phyloP scores from a whole-genome alignment of 2,329 filamentous ascomycete genomes.

The Aquanectria penicillioides region DNA sequence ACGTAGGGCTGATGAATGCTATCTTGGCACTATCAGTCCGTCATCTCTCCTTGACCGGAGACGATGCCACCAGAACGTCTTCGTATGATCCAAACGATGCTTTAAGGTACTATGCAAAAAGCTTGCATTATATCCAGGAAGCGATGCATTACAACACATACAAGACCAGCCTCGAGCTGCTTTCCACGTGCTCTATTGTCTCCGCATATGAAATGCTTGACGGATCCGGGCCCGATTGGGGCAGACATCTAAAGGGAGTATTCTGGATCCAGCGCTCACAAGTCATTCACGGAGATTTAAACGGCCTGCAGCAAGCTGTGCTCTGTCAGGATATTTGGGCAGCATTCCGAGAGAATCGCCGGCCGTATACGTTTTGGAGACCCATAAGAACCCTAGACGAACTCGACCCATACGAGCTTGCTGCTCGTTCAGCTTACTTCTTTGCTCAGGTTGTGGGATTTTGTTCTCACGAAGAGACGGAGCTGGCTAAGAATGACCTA shows the following conservation, averaged over 20 bases:
- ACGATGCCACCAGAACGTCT: neutral
- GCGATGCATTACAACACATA: conserved; percentile 68
- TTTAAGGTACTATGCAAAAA: conserved; percentile 67
- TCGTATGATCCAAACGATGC: conserved; percentile 31
- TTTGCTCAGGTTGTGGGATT: conserved; percentile 67
- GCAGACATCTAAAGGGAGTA: conserved; percentile 69
- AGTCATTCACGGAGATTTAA: conserved; percentile 67
- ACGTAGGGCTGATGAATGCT: conserved; percentile 65
- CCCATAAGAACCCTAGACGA: conserved; percentile 58
- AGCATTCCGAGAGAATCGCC: conserved; percentile 66
- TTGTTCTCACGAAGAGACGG: conserved; percentile 41
- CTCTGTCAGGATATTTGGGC: conserved; percentile 72
- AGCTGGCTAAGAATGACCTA: neutral
- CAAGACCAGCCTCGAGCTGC: conserved; percentile 64
- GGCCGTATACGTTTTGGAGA: conserved; percentile 66
- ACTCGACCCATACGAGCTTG: conserved; percentile 62
- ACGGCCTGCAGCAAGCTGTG: conserved; percentile 64
- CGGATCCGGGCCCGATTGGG: conserved; percentile 62
- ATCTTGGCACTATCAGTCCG: conserved; percentile 60
- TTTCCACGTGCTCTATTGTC: conserved; percentile 67
- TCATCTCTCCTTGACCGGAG: neutral
- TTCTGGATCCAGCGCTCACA: conserved; percentile 74
- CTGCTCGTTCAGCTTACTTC: conserved; percentile 61
- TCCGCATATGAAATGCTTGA: conserved; percentile 74
- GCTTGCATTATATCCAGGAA: conserved; percentile 67